A percentile compares a stretch with the other conserved stretches of the same genome.
Evolutionary conservation across 768 basidiomycete species (phyloP).

Genomic region (Lentinula boryana): DNA sequence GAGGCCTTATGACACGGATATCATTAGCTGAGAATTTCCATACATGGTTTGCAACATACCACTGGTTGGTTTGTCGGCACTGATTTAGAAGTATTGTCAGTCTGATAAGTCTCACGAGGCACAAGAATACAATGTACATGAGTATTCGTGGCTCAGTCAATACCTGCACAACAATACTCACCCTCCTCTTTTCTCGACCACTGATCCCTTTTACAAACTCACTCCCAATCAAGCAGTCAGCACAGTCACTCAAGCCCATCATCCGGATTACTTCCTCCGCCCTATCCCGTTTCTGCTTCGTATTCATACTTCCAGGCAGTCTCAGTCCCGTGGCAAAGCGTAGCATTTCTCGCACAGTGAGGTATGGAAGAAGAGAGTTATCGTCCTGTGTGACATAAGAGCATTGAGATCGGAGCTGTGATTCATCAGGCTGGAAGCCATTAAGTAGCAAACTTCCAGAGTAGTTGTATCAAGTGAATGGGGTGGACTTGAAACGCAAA

Average conservation of each 20-base stretch:
- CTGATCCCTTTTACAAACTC: conserved; percentile 30
- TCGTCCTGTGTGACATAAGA: conserved; percentile 32
- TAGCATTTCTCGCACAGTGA: conserved; percentile 38
- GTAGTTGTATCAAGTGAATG: background rate
- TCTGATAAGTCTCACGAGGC: background rate
- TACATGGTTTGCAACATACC: background rate
- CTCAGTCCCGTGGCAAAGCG: conserved; percentile 37
- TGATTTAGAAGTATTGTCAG: background rate
- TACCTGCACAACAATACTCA: conserved; percentile 36
- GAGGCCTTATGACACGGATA: conserved; percentile 19
- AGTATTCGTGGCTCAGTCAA: conserved; percentile 27
- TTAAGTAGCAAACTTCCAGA: conserved; percentile 10
- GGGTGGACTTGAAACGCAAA: conserved; percentile 4
- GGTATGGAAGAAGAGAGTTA: conserved; percentile 25
- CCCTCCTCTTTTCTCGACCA: conserved; percentile 35
- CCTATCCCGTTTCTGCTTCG: conserved; percentile 24
- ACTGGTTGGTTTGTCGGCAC: conserved; percentile 6
- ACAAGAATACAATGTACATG: conserved; percentile 24
- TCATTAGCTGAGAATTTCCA: background rate
- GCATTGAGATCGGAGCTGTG: background rate
- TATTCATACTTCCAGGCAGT: conserved; percentile 21
- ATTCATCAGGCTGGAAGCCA: conserved; percentile 10
- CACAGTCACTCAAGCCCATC: conserved; percentile 37
- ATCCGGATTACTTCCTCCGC: conserved; percentile 37
- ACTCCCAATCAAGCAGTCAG: conserved; percentile 39